These are phyloP conservation scores for Saturnispora besseyi DNA, from an alignment of 805 yeast species.

Conservation along the genomic window DNA sequence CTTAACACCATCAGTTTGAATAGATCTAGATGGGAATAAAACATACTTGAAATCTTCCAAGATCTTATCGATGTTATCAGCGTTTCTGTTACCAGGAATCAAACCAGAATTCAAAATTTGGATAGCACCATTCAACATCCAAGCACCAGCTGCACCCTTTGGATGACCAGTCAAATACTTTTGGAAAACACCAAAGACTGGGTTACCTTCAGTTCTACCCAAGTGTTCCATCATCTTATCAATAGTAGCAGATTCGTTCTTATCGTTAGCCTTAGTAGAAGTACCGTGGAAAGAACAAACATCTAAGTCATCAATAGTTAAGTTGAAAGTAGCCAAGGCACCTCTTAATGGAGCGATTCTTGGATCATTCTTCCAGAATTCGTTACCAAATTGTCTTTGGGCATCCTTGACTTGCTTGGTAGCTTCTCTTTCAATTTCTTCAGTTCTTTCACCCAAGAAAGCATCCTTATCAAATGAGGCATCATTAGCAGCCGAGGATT, in stretches of 20 bases:
- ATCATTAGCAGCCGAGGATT: conserved; percentile 36
- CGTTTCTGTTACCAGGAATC: conserved; percentile 96
- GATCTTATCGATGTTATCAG: conserved; percentile 84
- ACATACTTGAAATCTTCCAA: conserved; percentile 81
- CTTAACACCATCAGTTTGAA: conserved; percentile 94
- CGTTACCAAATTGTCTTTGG: conserved; percentile 90
- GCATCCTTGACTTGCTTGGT: conserved; percentile 79
- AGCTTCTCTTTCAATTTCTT: conserved; percentile 80
- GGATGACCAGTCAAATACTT: conserved; percentile 99
- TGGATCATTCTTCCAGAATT: conserved; percentile 83
- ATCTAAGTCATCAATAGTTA: conserved; percentile 89
- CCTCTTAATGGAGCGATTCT: conserved; percentile 97
- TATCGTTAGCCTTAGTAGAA: conserved; percentile 96
- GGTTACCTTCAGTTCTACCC: conserved; percentile 97
- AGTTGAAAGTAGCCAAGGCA: conserved; percentile 86
- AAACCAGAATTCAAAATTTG: conserved; percentile 88
- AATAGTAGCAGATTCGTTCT: conserved; percentile 91
- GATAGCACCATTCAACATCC: conserved; percentile 98
- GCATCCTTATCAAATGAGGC: conserved; percentile 42
- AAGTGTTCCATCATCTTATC: conserved; percentile 89
- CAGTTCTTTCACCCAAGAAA: conserved; percentile 74
- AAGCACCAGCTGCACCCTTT: conserved; percentile 99
- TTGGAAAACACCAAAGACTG: conserved; percentile 97
- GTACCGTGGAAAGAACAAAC: conserved; percentile 99
- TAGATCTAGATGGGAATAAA: conserved; percentile 86